Base-by-base conservation (phyloP, 176 grass and related monocot species). In the Pontederia crassipes region DNA sequence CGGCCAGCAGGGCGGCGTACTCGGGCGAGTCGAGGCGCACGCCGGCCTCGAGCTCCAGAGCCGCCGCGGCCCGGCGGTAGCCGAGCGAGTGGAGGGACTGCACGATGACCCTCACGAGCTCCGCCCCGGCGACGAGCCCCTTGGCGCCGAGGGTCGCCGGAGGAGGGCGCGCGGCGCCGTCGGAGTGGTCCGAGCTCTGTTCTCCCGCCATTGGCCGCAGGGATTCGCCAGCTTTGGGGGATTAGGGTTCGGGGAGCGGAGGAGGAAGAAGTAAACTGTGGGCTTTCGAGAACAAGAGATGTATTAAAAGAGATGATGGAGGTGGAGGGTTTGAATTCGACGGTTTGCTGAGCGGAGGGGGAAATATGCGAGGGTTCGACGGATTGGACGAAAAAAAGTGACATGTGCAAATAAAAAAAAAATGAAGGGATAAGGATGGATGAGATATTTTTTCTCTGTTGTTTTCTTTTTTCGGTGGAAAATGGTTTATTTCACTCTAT, bases 51-150 rank as follows among this genome's bases (percentile, higher is more conserved):
- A 61, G 68, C 78, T 98, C 93, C 3, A 98, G 81, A 18, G 68
- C n/a, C 16, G 71, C 78, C 3, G 93, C 93, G 12, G 93, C 82
- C 68, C 71, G 82, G 59, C 67, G 67, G 71, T 88, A 92, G 17
- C 87, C 93, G 48, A 98, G 87, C 2, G 87, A 88, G 83, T 86
- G 86, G 27, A 98, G 87, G 1, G 84, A 79, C 28, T 92, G 87
- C 9, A 74, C 49, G n/a, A 92, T 79, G 45, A 88, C 67, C 55
- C 82, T 75, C 26, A 98, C 60, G 12, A 92, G 74, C 74, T 98
- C 81, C 54, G 82, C 68, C 8, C 78, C 70, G 32, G 84, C 83
- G 72, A 89, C 72, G 27, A 86, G 55, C 45, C 86, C 77, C 28
- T 45, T 24, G 3, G 62, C 59, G 2, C 77, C 70, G 32, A 86